These are phyloP conservation scores for Inga oerstediana DNA, from an alignment of 306 rosid species.

Conservation along the genomic window DNA sequence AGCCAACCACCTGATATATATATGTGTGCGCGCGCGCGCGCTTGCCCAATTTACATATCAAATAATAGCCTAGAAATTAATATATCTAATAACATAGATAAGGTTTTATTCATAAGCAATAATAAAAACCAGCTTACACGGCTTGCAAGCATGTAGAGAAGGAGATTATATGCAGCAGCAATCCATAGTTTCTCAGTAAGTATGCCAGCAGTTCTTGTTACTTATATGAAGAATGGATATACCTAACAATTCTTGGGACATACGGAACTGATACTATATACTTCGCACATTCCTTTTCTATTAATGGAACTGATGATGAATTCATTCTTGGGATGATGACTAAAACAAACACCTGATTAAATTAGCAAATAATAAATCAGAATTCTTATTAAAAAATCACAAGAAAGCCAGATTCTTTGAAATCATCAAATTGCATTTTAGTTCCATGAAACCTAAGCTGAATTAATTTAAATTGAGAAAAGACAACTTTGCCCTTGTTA, in stretches of 20 bases:
- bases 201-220: slow-evolving; percentile 73
- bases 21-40: neutral
- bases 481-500: too few species aligned
- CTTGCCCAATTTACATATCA: neutral
- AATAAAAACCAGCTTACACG: slow-evolving; percentile 42
- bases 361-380: neutral
- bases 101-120: slow-evolving; percentile 35
- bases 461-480: too few species aligned
- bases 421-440: too few species aligned
- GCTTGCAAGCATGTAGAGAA: slow-evolving; percentile 82
- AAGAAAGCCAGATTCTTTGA: too few species aligned
- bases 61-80: slow-evolving; percentile 15
- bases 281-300: slow-evolving; percentile 52
- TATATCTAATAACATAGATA: neutral
- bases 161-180: slow-evolving; percentile 83
- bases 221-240: slow-evolving; percentile 65
- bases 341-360: slow-evolving; percentile 51
- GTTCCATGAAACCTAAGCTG: too few species aligned
- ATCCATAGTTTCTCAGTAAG: slow-evolving; percentile 82
- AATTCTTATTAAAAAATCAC: neutral
- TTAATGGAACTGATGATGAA: slow-evolving; percentile 31
- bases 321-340: neutral
- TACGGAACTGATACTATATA: slow-evolving; percentile 52
- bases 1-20: slow-evolving; percentile 49
- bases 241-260: slow-evolving; percentile 71